Evolutionary conservation across 164 flowering plant species (phyloP), one percentile per base, ranked within the genome.

Genomic region (Magnolia changhungtana): DNA sequence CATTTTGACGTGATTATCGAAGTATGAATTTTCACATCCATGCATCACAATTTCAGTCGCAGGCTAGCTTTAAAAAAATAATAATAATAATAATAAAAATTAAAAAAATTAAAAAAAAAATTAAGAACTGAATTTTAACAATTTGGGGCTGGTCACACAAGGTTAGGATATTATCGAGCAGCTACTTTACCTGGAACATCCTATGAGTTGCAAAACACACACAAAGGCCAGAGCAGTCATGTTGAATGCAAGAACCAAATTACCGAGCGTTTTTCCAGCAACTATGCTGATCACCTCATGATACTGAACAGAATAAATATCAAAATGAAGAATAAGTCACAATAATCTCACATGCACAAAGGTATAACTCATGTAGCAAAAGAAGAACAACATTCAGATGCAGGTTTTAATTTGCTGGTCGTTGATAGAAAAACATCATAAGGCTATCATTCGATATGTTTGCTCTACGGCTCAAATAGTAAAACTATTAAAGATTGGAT

Each of bases 141-240:
- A n/a, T 64, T 64, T 20, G 67, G 9, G 5, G 21, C 6, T 64
- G 8, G 67, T 18, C 27, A 3, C 19, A 64, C 23, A 7, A 20
- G 2, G 8, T 19, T 8, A 21, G 67, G 67, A 21, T 8, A 64
- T 13, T 10, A 64, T 64, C 7, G 27, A 21, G 23, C 19, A 29
- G 45, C 6, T 5, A 37, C 45, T 72, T 52, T 52, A 75, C 77
- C 77, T 75, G 20, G 77, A 67, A 52, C 77, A 75, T 29, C 72
- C 77, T 31, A 75, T 75, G 24, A 75, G 77, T 55, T 75, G 77
- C 59, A 67, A 27, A 19, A 76, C 73, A 13, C 67, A 76, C 16
- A 59, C 73, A 45, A 76, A 76, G 14, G 67, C 55, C 8, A 76
- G 78, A 45, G 73, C 72, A 14, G 73, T 68, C 67, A 55, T 59